Percentiles rank a stretch among this genome's conserved stretches.
Evolutionary conservation across 331 rosid genomes (phyloP).

Genomic region (Cydonia oblonga): DNA sequence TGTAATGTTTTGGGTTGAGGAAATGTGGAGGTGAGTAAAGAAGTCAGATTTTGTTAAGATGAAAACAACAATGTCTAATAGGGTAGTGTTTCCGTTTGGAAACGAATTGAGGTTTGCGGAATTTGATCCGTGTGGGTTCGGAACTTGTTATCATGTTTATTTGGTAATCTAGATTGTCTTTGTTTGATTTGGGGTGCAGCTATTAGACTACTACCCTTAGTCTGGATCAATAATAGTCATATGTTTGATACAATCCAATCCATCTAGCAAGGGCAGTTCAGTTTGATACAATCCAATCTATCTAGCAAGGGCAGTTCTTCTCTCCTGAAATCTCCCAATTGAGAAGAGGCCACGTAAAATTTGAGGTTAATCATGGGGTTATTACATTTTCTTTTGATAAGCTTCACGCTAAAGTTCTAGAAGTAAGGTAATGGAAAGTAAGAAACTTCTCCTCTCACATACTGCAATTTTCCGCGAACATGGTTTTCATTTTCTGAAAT

Average conservation of each 20-base stretch:
- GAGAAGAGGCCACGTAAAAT: neutral
- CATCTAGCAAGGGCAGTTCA: neutral
- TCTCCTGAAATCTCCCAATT: neutral
- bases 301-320: neutral
- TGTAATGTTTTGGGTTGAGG: constrained; percentile 3
- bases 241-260: neutral
- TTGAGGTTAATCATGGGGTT: neutral
- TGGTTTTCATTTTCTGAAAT: neutral
- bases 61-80: constrained; percentile 4
- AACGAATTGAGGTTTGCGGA: neutral
- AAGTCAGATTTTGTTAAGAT: neutral
- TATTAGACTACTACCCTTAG: neutral
- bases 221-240: neutral
- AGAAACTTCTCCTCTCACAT: neutral
- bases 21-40: constrained; percentile 12
- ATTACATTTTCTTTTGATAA: neutral
- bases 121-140: constrained; percentile 14
- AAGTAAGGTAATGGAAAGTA: neutral
- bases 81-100: neutral
- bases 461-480: neutral
- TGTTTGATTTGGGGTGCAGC: neutral
- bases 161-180: neutral
- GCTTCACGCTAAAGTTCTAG: neutral
- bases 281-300: neutral
- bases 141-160: neutral